Percentiles rank a stretch among this genome's conserved stretches.
phyloP scores from a whole-genome alignment of 2,329 filamentous ascomycete genomes.

The Lecanicillium sp. region DNA sequence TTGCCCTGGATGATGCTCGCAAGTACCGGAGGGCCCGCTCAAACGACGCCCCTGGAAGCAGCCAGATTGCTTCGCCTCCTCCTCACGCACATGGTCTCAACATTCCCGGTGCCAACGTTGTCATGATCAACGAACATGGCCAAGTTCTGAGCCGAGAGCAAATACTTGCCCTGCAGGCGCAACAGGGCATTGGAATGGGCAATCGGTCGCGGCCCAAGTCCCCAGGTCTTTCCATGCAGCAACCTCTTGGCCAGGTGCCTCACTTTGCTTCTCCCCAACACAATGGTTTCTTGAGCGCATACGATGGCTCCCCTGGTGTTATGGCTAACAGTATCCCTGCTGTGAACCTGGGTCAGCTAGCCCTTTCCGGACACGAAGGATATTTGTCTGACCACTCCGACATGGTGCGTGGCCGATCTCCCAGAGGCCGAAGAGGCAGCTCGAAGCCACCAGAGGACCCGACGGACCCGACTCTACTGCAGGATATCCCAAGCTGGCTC shows the following conservation, averaged over 20 bases:
- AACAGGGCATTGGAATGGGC: constrained; percentile 54
- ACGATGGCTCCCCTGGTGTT: constrained; percentile 69
- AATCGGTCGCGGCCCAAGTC: constrained; percentile 83
- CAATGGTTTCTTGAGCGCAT: constrained; percentile 89
- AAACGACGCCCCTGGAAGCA: constrained; percentile 65
- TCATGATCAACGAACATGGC: constrained; percentile 93
- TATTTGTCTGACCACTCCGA: constrained; percentile 94
- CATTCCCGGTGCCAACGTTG: constrained; percentile 67
- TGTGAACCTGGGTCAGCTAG: constrained; percentile 67
- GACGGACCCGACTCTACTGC: constrained; percentile 80
- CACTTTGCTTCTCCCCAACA: constrained; percentile 84
- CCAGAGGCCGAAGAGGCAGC: constrained; percentile 84
- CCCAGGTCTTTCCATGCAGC: constrained; percentile 77
- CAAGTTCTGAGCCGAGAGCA: constrained; percentile 83
- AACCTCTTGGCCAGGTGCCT: constrained; percentile 54
- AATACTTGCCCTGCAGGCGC: constrained; percentile 71
- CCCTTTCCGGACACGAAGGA: constrained; percentile 65
- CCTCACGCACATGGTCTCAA: constrained; percentile 42
- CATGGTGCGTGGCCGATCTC: constrained; percentile 82
- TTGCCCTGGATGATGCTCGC: constrained; percentile 91
- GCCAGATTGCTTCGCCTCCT: constrained; percentile 57
- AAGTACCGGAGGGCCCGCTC: constrained; percentile 92
- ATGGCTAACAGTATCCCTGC: constrained; percentile 63
- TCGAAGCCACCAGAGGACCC: constrained; percentile 98
- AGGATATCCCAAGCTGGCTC: constrained; percentile 95